These are phyloP conservation scores for Gracilaria domingensis DNA, from an alignment of 23 red algal species.

Conservation along the genomic window DNA sequence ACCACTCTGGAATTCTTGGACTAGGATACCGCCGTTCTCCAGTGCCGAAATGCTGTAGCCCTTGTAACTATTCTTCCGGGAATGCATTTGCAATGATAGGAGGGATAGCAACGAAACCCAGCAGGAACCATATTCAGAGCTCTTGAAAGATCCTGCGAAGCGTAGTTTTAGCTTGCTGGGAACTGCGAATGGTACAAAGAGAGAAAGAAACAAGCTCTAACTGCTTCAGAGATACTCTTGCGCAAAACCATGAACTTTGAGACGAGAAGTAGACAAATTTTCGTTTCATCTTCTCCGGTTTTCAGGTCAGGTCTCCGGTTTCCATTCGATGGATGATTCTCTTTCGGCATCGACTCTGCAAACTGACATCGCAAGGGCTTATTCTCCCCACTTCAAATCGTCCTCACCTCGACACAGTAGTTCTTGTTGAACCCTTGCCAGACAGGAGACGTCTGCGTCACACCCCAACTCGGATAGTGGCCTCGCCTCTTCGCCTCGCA, in stretches of 20 bases:
- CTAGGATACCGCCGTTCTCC: background rate
- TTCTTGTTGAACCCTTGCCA: no score
- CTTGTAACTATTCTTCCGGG: background rate
- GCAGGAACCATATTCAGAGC: background rate
- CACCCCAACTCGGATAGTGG: no score
- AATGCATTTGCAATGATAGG: background rate
- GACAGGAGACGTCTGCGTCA: no score
- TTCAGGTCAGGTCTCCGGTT: background rate
- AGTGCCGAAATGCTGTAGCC: background rate
- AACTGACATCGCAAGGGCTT: background rate
- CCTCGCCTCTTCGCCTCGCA: no score
- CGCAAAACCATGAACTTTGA: background rate
- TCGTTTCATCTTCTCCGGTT: background rate
- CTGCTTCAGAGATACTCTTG: background rate
- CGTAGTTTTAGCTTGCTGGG: no score
- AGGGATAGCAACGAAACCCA: background rate
- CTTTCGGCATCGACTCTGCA: background rate
- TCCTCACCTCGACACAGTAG: no score
- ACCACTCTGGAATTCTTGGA: background rate
- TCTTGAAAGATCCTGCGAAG: no score
- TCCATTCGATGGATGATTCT: no score
- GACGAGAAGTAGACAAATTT: background rate
- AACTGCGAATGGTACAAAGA: background rate
- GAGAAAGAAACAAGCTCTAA: background rate
- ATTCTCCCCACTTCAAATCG: background rate